Conservation (phyloP, 2,329 filamentous ascomycete species). For the Aspergillus uvarum region DNA sequence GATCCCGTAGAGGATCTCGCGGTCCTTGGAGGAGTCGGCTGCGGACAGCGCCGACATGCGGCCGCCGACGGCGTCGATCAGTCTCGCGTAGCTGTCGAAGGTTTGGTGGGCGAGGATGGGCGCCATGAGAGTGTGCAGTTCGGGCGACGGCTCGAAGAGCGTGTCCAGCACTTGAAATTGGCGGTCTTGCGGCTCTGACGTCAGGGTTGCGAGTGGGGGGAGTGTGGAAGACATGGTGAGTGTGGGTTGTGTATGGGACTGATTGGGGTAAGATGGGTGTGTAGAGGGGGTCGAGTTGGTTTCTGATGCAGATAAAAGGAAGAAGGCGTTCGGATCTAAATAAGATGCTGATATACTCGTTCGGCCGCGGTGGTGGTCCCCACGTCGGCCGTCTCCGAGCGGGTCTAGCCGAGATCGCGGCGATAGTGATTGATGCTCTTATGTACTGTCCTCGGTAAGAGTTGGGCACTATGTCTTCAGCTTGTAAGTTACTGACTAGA, state of each 20-base stretch:
- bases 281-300: background rate
- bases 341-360: background rate
- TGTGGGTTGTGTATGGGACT: background rate
- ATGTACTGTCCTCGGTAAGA: too few species aligned
- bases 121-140: background rate
- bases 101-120: background rate
- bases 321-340: too few species aligned
- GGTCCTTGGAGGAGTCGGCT: background rate
- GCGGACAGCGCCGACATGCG: background rate
- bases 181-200: background rate
- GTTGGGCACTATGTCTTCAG: too few species aligned
- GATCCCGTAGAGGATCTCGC: background rate
- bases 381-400: background rate
- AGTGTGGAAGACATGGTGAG: background rate
- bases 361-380: background rate
- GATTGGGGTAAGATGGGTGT: background rate
- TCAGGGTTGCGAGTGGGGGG: background rate
- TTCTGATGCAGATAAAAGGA: too few species aligned
- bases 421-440: too few species aligned
- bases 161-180: background rate
- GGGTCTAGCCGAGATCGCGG: background rate
- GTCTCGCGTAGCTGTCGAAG: background rate
- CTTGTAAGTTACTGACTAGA: too few species aligned
- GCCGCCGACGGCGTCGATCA: background rate
- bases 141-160: background rate